A percentile compares a stretch with the other conserved stretches of the same genome.
These are phyloP conservation scores for Abrus pulchellus DNA, from an alignment of 306 rosid genomes.

Conservation along the genomic window DNA sequence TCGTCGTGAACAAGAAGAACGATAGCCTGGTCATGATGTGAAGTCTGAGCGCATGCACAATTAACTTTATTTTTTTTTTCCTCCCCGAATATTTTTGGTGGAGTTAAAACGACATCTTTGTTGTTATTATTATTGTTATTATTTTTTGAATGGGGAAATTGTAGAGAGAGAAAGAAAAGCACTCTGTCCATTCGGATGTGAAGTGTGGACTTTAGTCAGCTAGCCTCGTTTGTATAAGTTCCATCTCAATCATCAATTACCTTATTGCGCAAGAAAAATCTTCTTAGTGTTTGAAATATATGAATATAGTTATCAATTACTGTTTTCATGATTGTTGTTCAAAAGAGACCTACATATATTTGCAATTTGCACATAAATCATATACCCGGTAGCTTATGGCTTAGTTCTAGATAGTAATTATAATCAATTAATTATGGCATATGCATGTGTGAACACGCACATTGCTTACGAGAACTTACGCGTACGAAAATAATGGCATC, in stretches of 20 bases:
- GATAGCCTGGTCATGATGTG: constrained; percentile 60
- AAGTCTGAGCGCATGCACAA: constrained; percentile 30
- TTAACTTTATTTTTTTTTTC: constrained; percentile 36
- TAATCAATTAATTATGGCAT: neutral
- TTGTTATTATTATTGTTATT: neutral
- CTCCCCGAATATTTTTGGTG: constrained; percentile 46
- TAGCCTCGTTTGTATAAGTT: no score
- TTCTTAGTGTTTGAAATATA: neutral
- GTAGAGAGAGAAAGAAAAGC: constrained; percentile 55
- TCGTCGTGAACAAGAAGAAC: constrained; percentile 62
- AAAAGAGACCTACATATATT: neutral
- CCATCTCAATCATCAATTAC: constrained; percentile 22
- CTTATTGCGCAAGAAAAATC: constrained; percentile 32
- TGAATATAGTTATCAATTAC: neutral
- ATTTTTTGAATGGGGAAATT: constrained; percentile 21
- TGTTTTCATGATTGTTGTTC: constrained; percentile 32
- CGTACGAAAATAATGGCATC: constrained; percentile 42
- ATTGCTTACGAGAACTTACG: constrained; percentile 42
- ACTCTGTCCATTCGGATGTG: constrained; percentile 69
- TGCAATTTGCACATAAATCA: constrained; percentile 16
- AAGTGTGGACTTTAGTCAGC: constrained; percentile 51
- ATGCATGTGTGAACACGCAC: constrained; percentile 46
- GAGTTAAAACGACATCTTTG: constrained; percentile 28
- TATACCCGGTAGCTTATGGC: neutral
- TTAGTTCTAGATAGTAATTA: neutral